phyloP scores from a whole-genome alignment of 768 basidiomycete species.

The Boletus pseudo-olivaceus region DNA sequence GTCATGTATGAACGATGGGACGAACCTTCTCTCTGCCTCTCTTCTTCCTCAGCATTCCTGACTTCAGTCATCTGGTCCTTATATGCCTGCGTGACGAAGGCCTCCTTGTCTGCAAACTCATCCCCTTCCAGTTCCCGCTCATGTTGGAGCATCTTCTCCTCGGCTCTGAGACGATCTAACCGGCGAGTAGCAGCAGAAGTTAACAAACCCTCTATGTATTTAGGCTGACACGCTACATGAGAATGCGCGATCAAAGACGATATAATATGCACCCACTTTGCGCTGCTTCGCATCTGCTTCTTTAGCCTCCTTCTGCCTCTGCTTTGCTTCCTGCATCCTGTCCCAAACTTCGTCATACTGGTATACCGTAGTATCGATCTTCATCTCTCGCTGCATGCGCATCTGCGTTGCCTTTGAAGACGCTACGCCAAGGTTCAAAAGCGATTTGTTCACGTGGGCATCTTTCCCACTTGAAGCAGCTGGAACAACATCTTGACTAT shows the following conservation, averaged over 20 bases:
- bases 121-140: conserved; percentile 94
- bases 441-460: conserved; percentile 48
- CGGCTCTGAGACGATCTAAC: conserved; percentile 86
- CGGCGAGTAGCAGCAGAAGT: conserved; percentile 81
- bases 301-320: conserved; percentile 67
- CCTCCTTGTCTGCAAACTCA: conserved; percentile 89
- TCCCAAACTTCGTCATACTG: conserved; percentile 98
- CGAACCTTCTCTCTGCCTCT: conserved; percentile 81
- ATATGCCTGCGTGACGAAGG: conserved; percentile 97
- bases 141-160: conserved; percentile 95
- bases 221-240: conserved; percentile 56
- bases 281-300: conserved; percentile 72
- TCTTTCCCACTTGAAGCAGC: conserved; percentile 41
- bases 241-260: background rate
- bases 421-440: conserved; percentile 54
- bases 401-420: conserved; percentile 66
- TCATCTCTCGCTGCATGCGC: conserved; percentile 74
- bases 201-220: conserved; percentile 84
- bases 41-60: conserved; percentile 88
- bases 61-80: conserved; percentile 95
- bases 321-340: conserved; percentile 86
- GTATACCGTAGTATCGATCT: conserved; percentile 78
- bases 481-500: conserved; percentile 46
- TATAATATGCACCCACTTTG: conserved; percentile 51
- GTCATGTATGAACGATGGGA: conserved; percentile 2